Conservation (phyloP, 139 green algal genomes). For the Monoraphidium neglectum region DNA sequence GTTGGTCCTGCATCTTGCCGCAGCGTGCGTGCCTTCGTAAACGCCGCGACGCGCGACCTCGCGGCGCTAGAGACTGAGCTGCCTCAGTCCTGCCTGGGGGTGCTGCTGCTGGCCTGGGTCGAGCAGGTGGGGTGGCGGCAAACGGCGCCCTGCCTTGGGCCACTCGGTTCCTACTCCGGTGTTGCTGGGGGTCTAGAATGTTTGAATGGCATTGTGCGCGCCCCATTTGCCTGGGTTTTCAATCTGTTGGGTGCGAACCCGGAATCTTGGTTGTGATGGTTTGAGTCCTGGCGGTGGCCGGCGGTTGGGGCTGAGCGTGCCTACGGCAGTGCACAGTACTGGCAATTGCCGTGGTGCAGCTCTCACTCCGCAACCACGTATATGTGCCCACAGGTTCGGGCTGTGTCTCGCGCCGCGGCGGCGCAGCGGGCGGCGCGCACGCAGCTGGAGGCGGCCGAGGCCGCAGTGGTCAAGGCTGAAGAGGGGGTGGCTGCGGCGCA, state of each 20-base stretch:
- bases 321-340: background rate
- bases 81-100: constrained; percentile 16
- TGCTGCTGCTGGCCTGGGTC: constrained; percentile 11
- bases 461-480: constrained; percentile 3
- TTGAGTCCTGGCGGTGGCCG: no score
- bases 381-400: constrained; percentile 12
- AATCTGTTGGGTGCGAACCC: no score
- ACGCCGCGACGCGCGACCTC: constrained; percentile 3
- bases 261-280: no score
- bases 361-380: background rate
- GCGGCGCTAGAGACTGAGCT: constrained; percentile 26
- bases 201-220: no score
- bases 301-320: no score
- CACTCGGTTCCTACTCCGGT: no score
- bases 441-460: constrained; percentile 18
- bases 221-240: no score
- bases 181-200: no score
- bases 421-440: background rate
- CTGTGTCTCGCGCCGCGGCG: constrained; percentile 20
- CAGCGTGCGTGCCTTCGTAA: background rate
- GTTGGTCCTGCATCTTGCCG: no score
- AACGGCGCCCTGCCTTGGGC: background rate
- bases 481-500: constrained; percentile 20
- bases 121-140: constrained; percentile 20
- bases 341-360: no score